Evolutionary conservation across 2,329 filamentous ascomycete species (phyloP).

Genomic region (Xylaria sp.): DNA sequence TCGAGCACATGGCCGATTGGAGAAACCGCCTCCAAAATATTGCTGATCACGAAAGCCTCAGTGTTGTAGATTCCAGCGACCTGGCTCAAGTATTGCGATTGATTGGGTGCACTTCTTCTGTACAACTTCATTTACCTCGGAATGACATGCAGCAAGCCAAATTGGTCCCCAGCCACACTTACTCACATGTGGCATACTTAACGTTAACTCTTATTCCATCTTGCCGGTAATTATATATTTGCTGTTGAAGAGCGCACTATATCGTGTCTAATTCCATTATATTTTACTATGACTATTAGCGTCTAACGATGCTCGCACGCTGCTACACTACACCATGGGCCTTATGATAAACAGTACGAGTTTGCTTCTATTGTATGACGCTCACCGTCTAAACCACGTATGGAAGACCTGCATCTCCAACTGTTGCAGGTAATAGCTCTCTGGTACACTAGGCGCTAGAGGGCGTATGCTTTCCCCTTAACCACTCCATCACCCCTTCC

Average conservation of each 20-base stretch:
- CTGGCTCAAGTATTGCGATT: not conserved
- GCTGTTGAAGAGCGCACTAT: not conserved
- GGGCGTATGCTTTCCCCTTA: not conserved
- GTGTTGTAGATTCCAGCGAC: not conserved
- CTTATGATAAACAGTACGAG: not conserved
- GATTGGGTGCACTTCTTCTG: not conserved
- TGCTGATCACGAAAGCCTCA: slow-evolving; percentile 1
- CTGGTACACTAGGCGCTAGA: not conserved
- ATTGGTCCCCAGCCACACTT: not conserved
- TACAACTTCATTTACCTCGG: not conserved
- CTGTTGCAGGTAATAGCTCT: not conserved
- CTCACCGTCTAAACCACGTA: not conserved
- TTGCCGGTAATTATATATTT: not conserved
- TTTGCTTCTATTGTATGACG: not conserved
- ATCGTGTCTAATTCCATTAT: not conserved
- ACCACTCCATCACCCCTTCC: not conserved
- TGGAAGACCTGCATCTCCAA: not conserved
- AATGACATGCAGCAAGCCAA: not conserved
- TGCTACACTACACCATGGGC: not conserved
- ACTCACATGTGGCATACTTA: too few relatives aligned
- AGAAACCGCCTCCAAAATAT: not conserved
- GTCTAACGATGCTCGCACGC: not conserved
- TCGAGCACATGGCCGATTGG: not conserved
- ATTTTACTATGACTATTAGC: not conserved
- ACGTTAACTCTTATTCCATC: too few relatives aligned